Evolutionary conservation across 2,329 filamentous ascomycete species (phyloP), one percentile per base, ranked within the genome.

Genomic region (Periconia sp.): DNA sequence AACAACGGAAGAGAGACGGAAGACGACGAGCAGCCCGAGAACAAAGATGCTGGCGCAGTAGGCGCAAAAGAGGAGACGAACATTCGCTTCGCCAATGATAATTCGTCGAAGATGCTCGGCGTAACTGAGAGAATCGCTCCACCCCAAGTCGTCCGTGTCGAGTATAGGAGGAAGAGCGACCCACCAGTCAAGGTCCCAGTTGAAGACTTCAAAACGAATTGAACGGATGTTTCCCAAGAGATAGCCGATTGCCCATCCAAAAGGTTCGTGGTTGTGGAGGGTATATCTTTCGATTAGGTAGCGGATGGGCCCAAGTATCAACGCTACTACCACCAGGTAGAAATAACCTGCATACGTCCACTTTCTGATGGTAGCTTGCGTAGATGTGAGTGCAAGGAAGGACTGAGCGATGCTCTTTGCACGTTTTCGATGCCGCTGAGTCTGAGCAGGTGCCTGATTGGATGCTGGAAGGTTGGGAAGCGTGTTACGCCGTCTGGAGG

Each of bases 181-280:
- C 90, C 90, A 96, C 52, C 75, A 70, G 52, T 88, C 84, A 5
- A 94, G 75, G 48, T 87, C 83, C 47, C 82, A 78, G 46, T 79
- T 80, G 12, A 89, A 77, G 7, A 92, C 80, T 65, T 87, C 79
- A 65, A 87, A 85, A 17, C 91, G 81, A 54, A 96, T 83, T 61
- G 77, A 78, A 0, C 82, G 78, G 9, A 92, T 65, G 56, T 95
- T 88, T 10, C 92, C 92, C 48, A 97, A 82, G 3, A 96, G 74
- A 68, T 99, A 99, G 2, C 89, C 87, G 9, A 96, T 70, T 0
- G 90, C 92, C 94, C 94, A 99, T 2, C 92, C 89, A 31, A 99
- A 82, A 0, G 94, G 91, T 57, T 99, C 94, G 37, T 84, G 74
- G 12, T 83, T 84, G 23, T 79, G 63, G 1, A 99, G 76, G 11